Base-by-base conservation (phyloP, 2,329 filamentous ascomycete species). In the Pseudonectria foliicola region DNA sequence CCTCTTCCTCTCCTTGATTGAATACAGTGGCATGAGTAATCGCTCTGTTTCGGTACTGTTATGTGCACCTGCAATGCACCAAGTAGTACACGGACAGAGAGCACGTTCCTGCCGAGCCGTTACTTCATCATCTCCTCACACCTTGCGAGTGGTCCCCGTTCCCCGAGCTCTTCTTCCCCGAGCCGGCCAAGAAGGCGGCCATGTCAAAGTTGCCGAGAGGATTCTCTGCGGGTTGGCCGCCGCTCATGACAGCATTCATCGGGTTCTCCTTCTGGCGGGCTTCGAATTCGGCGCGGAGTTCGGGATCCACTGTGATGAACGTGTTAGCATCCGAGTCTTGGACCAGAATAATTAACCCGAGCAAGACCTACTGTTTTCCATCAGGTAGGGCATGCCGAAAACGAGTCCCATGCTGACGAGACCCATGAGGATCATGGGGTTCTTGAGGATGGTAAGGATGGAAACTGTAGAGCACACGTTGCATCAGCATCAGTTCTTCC, bases 361-460 rank as follows among this genome's bases (percentile, higher is more conserved):
- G 25, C 13, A 21, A 12, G 6, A 75, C 86, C 44, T 77, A 95
- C 89, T 95, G 58, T 92, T 95, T 33, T 96, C 89, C 67, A 96
- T 80, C 37, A 98, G 62, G 62, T 95, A 92, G 11, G 92, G 92
- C 84, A 96, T 86, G 47, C 89, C 89, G 52, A 96, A 73, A 44
- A 95, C 88, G 46, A 95, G 68, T 5, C 67, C 80, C 68, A 95
- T 77, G 42, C 82, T 87, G 26, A 92, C 79, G 24, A 94, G 63
- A 4, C 83, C 88, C 68, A 98, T 82, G 41, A 98, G 73, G 45
- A 96, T 95, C 88, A 96, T 96, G 4, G 92, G 92, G 57, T 86
- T 95, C 69, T 92, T 92, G 52, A 95, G 70, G 37, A 95, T 80
- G 39, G 75, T 77, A 38, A 95, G 55, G n/a, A 89, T 71, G 13